Base-by-base conservation (phyloP, 352 stramenopile species). In the Lagenidium sp. region DNA sequence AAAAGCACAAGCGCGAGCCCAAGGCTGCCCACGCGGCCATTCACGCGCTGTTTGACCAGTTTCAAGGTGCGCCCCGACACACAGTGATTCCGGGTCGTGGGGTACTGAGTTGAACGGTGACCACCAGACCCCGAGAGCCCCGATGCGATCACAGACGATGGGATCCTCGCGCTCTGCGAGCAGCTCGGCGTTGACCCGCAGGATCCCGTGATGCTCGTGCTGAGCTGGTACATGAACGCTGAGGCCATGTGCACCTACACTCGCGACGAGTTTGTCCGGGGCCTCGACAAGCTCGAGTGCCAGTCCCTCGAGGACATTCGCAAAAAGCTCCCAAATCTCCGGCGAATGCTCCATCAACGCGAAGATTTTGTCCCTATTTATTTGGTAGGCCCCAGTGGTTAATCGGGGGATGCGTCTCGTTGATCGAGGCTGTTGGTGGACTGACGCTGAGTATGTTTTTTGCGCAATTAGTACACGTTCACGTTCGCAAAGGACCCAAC, bases 211-310 rank as follows among this genome's bases (percentile, higher is more conserved):
- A 79, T 88, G 46, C 49, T 94, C 34, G 80, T 74, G 20, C 57
- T 94, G 21, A 87, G 76, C 49, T 94, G 60, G 44, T 60, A 57
- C 34, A 94, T 94, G 82, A 68, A 85, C 3, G 72, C 82, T 1
- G 60, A 69, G 20, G 71, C 60, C 1, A 91, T 92, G 79, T 84
- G 82, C 43, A 53, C 86, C 31, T 94, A 76, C 46, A 86, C 76
- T 34, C 68, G 65, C 34, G 54, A 59, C 1, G 82, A 94, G 49
- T 94, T 92, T 45, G 36, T 73, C 8, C 51, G 62, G 26, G 82
- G 82, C 23, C 62, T 94, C 34, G 71, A 83, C 42, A 83, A 77
- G 31, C 58, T 93, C 8, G 36, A 73, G 13, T 93, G 80, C 42
- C 29, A 50, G 12, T 66, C 70, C 31, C 60, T 90, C 37, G 59